These are phyloP conservation scores for Plantago coronopus DNA, from an alignment of 305 asterid genomes.

Conservation along the genomic window DNA sequence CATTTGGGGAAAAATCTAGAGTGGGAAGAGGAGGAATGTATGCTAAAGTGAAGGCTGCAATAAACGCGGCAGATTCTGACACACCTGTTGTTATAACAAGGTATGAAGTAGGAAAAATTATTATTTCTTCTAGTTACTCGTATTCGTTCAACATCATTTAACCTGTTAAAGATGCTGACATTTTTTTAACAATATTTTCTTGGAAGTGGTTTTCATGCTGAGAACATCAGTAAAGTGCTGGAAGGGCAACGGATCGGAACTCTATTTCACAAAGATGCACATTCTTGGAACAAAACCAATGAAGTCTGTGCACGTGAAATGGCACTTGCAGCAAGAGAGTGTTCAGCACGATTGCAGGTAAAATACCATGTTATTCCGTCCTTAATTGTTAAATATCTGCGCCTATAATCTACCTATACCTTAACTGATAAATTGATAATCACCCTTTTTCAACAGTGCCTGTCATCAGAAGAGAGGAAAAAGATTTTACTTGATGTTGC, in stretches of 20 bases:
- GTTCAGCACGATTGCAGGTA: constrained; percentile 53
- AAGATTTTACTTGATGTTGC: constrained; percentile 50
- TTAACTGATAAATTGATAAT: not conserved
- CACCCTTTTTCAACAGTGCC: constrained; percentile 23
- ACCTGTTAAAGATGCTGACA: not conserved
- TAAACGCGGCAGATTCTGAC: constrained; percentile 52
- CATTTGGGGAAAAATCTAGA: constrained; percentile 64
- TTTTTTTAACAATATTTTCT: constrained; percentile 12
- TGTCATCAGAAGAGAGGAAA: constrained; percentile 52
- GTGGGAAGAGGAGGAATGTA: constrained; percentile 76
- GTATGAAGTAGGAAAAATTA: constrained; percentile 31
- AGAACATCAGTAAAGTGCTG: constrained; percentile 44
- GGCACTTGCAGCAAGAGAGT: constrained; percentile 63
- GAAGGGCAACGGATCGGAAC: constrained; percentile 55
- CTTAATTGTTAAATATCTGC: not conserved
- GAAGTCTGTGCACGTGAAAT: constrained; percentile 54
- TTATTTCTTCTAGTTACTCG: not conserved
- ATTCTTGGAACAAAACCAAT: constrained; percentile 35
- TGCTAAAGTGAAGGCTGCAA: constrained; percentile 67
- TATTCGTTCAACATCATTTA: not conserved
- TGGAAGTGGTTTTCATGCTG: constrained; percentile 53
- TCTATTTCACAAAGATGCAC: constrained; percentile 58
- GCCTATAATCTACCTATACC: not conserved
- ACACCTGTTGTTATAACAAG: constrained; percentile 61
- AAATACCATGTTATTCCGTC: not conserved